phyloP scores from a whole-genome alignment of 352 stramenopile species.

The Pythium plurisporium region DNA sequence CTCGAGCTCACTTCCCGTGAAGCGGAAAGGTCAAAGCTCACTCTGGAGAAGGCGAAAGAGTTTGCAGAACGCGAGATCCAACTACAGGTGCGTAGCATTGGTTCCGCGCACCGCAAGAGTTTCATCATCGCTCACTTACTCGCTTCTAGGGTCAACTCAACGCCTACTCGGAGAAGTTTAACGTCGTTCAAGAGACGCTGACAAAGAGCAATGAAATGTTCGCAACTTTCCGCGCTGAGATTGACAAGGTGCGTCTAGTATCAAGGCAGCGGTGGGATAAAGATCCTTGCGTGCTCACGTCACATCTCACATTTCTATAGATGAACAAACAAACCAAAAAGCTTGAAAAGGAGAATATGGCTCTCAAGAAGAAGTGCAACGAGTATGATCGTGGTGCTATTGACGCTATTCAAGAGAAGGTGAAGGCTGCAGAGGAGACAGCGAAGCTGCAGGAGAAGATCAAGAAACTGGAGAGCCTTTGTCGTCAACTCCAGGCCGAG shows the following conservation, averaged over 20 bases:
- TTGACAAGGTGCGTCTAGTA: conserved; percentile 59
- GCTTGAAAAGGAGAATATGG: conserved; percentile 80
- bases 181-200: conserved; percentile 80
- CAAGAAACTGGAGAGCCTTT: conserved; percentile 79
- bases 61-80: conserved; percentile 74
- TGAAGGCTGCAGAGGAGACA: conserved; percentile 50
- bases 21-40: conserved; percentile 62
- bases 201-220: conserved; percentile 88
- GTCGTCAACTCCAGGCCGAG: conserved; percentile 77
- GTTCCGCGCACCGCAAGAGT: neutral
- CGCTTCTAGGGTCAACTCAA: conserved; percentile 47
- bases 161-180: conserved; percentile 84
- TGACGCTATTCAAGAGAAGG: conserved; percentile 69
- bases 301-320: neutral
- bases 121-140: neutral
- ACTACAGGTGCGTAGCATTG: conserved; percentile 40
- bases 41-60: conserved; percentile 78
- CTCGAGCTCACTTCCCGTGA: conserved; percentile 68
- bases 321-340: conserved; percentile 87
- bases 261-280: no score
- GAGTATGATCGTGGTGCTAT: conserved; percentile 77
- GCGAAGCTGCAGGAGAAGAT: conserved; percentile 78
- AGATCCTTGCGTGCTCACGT: neutral
- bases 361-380: conserved; percentile 78
- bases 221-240: conserved; percentile 74